Evolutionary conservation across 805 yeast species (phyloP).

Genomic region (Metschnikowia gelsemii): DNA sequence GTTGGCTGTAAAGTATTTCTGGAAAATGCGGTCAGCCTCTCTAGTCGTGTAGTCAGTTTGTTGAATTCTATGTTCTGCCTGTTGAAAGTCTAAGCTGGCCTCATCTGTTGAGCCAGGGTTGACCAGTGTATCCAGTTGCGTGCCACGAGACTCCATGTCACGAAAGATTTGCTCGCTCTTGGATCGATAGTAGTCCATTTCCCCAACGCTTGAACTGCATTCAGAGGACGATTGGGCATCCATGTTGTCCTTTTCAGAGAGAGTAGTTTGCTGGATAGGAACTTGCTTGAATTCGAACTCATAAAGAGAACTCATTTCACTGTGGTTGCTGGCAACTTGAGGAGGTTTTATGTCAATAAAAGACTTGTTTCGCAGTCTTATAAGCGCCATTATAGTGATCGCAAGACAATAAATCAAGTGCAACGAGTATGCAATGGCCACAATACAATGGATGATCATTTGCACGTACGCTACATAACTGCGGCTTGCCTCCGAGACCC

Average conservation of each 20-base stretch:
- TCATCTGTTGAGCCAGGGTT: conserved; percentile 5
- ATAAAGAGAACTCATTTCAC: neutral
- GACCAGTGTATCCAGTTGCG: conserved; percentile 1
- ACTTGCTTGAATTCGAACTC: conserved; percentile 17
- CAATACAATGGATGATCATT: conserved; percentile 37
- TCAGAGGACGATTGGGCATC: conserved; percentile 7
- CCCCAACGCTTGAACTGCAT: conserved; percentile 13
- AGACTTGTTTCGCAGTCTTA: conserved; percentile 11
- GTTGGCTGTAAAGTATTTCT: conserved; percentile 38
- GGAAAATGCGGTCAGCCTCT: conserved; percentile 56
- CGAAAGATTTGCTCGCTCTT: conserved; percentile 15
- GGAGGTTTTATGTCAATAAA: conserved; percentile 2
- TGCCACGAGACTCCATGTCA: conserved; percentile 1
- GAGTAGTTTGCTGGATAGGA: conserved; percentile 2
- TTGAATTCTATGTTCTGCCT: conserved; percentile 17
- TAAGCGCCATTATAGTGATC: conserved; percentile 26
- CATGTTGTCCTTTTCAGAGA: neutral
- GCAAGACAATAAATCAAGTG: conserved; percentile 32
- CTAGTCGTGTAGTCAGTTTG: conserved; percentile 54
- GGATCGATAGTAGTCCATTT: conserved; percentile 19
- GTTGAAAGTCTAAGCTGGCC: conserved; percentile 1
- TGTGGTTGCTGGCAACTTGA: neutral
- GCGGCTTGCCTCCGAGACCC: conserved; percentile 36
- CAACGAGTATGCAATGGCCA: conserved; percentile 33
- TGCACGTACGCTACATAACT: conserved; percentile 47